Evolutionary conservation across 2,329 filamentous ascomycete species (phyloP), one percentile per base, ranked within the genome.

Genomic region (Cercospora sojina): DNA sequence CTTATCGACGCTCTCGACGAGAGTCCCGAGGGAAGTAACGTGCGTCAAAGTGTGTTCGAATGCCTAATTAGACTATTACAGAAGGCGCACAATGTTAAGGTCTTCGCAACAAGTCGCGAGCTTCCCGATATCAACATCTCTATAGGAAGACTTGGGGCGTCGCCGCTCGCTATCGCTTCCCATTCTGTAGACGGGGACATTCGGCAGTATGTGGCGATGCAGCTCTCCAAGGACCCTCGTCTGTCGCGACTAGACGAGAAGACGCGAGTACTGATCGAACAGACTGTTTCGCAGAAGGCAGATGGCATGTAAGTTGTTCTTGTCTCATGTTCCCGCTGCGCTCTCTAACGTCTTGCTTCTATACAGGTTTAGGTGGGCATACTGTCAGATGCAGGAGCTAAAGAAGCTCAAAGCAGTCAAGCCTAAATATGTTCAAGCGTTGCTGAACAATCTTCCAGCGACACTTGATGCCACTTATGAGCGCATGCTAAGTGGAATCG

Each of bases 1-100:
- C 69, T 76, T 3, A 51, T 79, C 7, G 77, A 78, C 68, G 77
- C 77, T 20, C 67, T 79, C 23, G 76, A 79, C 47, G 77, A 79
- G 58, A 77, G 72, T 68, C 67, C 65, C 18, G 62, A 73, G 27
- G 47, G 62, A 4, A n/a, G 64, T 47, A 57, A 64, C n/a, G 57
- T 47, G 18, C 64, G 68, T 32, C 59, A 71, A 32, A 58, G 31
- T 32, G 57, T 69, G 10, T 61, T 70, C 12, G 38, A 62, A 35
- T 57, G 62, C 10, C 29, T 72, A 7, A 62, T 64, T 25, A 64
- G 61, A 62, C 38, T 73, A 8, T 63, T 58, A 7, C 58, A 67
- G 27, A 35, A 62, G 25, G 62, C 65, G n/a, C 58, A 63, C 18
- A 68, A 69, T 55, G 27, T 73, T 8, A 60, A 64, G 43, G 38